phyloP scores from a whole-genome alignment of 805 yeast species.

The Candida pseudofarinosa region DNA sequence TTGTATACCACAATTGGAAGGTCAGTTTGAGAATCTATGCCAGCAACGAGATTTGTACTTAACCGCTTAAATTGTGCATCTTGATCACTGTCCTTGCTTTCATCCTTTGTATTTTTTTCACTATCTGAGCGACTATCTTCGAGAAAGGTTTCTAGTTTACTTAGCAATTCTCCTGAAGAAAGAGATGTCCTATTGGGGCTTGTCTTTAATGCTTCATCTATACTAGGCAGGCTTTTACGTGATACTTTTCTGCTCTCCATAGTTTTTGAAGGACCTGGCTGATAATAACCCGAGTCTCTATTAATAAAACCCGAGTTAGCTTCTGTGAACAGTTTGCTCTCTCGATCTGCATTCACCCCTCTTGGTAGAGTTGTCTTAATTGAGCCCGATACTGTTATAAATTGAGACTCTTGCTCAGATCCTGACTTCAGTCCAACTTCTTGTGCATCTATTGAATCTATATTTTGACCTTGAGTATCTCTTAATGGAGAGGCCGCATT shows the following conservation, averaged over 20 bases:
- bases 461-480: not conserved
- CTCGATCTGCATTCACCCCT: not conserved
- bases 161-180: slow-evolving; percentile 29
- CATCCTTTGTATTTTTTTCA: slow-evolving; percentile 5
- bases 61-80: not conserved
- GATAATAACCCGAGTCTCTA: not conserved
- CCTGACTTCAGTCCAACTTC: not conserved
- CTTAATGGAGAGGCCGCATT: slow-evolving; percentile 10
- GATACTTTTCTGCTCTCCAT: not conserved
- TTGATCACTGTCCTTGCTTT: slow-evolving; percentile 3
- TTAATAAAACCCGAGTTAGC: not conserved
- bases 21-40: slow-evolving; percentile 21
- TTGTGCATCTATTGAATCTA: not conserved
- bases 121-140: slow-evolving; percentile 3
- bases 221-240: slow-evolving; percentile 3
- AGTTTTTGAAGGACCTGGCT: not conserved
- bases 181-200: slow-evolving; percentile 11
- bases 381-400: not conserved
- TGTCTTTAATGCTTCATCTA: slow-evolving; percentile 1
- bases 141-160: slow-evolving; percentile 18
- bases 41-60: slow-evolving; percentile 20
- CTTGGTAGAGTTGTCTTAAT: not conserved
- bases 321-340: not conserved
- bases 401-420: not conserved
- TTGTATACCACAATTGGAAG: slow-evolving; percentile 27